phyloP scores from a whole-genome alignment of 306 rosid genomes.

The Rosa rugosa region DNA sequence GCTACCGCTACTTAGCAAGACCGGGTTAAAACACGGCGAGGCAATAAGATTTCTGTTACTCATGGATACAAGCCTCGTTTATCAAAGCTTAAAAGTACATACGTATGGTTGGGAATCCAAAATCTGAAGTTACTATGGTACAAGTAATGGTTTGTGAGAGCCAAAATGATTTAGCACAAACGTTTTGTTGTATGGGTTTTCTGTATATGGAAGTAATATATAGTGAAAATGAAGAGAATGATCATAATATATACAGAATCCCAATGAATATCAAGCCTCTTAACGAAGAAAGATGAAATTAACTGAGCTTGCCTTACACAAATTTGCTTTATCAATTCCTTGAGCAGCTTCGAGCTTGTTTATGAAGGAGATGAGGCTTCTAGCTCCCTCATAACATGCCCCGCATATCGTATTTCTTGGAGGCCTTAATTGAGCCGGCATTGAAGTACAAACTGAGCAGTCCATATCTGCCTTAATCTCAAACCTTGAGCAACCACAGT shows the following conservation, averaged over 20 bases:
- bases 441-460: constrained; percentile 68
- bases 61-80: too few species aligned
- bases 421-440: constrained; percentile 72
- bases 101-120: too few species aligned
- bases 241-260: not conserved
- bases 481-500: constrained; percentile 6
- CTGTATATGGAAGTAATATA: not conserved
- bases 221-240: not conserved
- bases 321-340: constrained; percentile 25
- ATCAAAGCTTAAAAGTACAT: too few species aligned
- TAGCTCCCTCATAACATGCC: constrained; percentile 78
- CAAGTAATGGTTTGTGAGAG: not conserved
- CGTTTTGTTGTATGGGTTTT: not conserved
- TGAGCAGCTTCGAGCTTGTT: constrained; percentile 44
- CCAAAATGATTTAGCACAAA: not conserved
- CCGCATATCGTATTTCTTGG: constrained; percentile 83
- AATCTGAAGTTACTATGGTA: too few species aligned
- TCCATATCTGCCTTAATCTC: constrained; percentile 46
- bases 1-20: too few species aligned
- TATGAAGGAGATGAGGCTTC: constrained; percentile 49
- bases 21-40: too few species aligned
- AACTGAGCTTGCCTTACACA: constrained; percentile 73
- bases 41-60: too few species aligned
- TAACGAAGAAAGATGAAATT: not conserved
- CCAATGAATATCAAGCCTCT: not conserved